A percentile compares a stretch with the other conserved stretches of the same genome.
Evolutionary conservation across 495 filamentous ascomycete species (phyloP).

Genomic region (Lasiosphaeria ovina): DNA sequence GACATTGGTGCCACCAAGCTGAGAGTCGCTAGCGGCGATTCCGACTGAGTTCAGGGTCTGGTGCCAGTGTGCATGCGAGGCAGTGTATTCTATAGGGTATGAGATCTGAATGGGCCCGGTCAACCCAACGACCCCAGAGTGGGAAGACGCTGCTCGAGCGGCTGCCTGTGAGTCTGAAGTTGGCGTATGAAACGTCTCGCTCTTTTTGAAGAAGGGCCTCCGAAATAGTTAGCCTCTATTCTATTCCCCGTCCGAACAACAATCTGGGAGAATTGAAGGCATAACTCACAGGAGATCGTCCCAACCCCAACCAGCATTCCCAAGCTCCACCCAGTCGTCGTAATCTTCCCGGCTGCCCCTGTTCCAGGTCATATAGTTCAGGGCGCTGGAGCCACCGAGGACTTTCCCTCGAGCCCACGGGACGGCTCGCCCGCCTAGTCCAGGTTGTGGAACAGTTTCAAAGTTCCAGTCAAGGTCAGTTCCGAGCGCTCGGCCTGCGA

Average conservation of each 20-base stretch:
- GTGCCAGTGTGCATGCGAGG: slow-evolving; percentile 50
- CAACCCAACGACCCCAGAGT: slow-evolving; percentile 34
- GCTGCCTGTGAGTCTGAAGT: background rate
- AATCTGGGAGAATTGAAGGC: background rate
- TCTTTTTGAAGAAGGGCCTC: slow-evolving; percentile 50
- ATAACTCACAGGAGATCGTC: slow-evolving; percentile 45
- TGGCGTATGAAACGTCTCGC: slow-evolving; percentile 38
- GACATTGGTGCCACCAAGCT: slow-evolving; percentile 42
- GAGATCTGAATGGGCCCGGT: slow-evolving; percentile 45
- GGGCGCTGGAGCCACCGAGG: slow-evolving; percentile 44
- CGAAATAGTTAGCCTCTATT: no score
- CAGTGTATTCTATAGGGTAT: slow-evolving; percentile 42
- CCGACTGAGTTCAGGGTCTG: slow-evolving; percentile 42
- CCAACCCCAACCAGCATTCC: slow-evolving; percentile 59
- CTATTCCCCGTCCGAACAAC: background rate
- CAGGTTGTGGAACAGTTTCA: slow-evolving; percentile 44
- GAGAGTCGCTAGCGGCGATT: slow-evolving; percentile 37
- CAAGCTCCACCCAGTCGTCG: slow-evolving; percentile 57
- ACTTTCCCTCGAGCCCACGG: slow-evolving; percentile 49
- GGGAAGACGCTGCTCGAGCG: slow-evolving; percentile 28
- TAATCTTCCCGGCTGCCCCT: slow-evolving; percentile 53
- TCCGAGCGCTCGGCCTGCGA: slow-evolving; percentile 41
- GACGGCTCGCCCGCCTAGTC: slow-evolving; percentile 34
- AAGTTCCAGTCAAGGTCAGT: slow-evolving; percentile 55
- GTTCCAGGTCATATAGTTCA: slow-evolving; percentile 56